phyloP scores from a whole-genome alignment of 2,329 filamentous ascomycete species.

The Cyphellophora europaea region DNA sequence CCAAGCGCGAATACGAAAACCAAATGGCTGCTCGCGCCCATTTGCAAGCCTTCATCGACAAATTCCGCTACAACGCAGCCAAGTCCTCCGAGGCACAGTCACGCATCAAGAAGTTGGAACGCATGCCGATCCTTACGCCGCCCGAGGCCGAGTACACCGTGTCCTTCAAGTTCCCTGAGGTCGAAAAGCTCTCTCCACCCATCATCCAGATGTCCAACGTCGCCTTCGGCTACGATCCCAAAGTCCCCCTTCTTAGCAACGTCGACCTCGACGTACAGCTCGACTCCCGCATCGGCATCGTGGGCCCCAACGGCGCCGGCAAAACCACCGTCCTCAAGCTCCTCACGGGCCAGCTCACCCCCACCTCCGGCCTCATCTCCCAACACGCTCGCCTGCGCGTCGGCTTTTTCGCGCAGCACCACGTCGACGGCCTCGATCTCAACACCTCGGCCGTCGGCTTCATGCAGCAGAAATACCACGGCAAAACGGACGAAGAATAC shows the following conservation, averaged over 20 bases:
- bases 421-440: conserved; percentile 91
- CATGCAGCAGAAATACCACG: conserved; percentile 88
- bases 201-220: conserved; percentile 97
- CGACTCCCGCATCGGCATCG: conserved; percentile 95
- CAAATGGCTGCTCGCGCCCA: conserved; percentile 92
- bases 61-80: conserved; percentile 97
- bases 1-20: conserved; percentile 95
- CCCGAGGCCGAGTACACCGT: conserved; percentile 94
- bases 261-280: conserved; percentile 96
- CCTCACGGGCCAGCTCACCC: conserved; percentile 75
- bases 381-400: conserved; percentile 81
- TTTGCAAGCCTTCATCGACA: conserved; percentile 97
- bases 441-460: conserved; percentile 84
- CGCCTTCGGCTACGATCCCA: conserved; percentile 74
- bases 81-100: conserved; percentile 98
- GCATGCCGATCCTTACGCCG: conserved; percentile 83
- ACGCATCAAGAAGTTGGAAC: conserved; percentile 97
- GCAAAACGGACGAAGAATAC: conserved; percentile 92
- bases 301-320: conserved; percentile 97
- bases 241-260: conserved; percentile 70
- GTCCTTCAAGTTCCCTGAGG: conserved; percentile 93
- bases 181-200: conserved; percentile 92
- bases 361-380: conserved; percentile 72
- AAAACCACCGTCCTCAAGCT: conserved; percentile 98
- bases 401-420: conserved; percentile 97